Base-by-base conservation (phyloP, 2,329 filamentous ascomycete genomes). In the Ophiostoma australiae region DNA sequence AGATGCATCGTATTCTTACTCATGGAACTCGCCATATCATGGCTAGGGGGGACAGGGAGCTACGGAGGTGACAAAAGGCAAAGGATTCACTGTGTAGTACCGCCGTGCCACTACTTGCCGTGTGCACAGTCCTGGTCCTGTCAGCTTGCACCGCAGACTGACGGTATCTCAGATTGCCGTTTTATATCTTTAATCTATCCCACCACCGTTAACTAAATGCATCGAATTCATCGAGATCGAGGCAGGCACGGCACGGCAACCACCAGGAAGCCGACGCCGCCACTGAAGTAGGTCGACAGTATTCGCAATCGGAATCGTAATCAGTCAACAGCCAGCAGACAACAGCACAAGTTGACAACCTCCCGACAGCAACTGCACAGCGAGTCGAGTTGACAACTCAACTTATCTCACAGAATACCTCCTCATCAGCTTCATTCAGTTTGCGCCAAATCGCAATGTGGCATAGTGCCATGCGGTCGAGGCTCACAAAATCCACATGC, bases 391-490 rank as follows among this genome's bases (percentile, higher is more conserved):
- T 48, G 44, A 48, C 44, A 48, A 48, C 52, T 58, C 52, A 8
- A 13, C 52, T 0, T 17, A 23, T 4, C 23, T 10, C 48, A 13
- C 11, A 23, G n/a, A n/a, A 5, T 15, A 55, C n/a, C 11, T 58
- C n/a, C 13, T 11, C 52, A 58, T 58, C 52, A 58, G 52, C 52
- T 58, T 4, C 11, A 27, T 13, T 13, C 52, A 27, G 52, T 27
- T 11, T 15, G 23, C 10, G 23, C 52, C 52, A 58, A 27, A 15
- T 33, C n/a, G 33, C 58, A 66, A 66, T 63, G 44, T 52, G 69
- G 58, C 69, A 13, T 48, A 58, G 52, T 58, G 52, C 52, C 52
- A 58, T 58, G 52, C 52, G 52, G 52, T 58, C 23, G n/a, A 58
- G 52, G 52, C 52, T 58, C 23, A 7, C 4, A 7, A 58, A 27